A percentile compares a stretch with the other conserved stretches of the same genome.
Evolutionary conservation across 2,329 filamentous ascomycete species (phyloP).

Genomic region (Zymoseptoria pseudotritici): DNA sequence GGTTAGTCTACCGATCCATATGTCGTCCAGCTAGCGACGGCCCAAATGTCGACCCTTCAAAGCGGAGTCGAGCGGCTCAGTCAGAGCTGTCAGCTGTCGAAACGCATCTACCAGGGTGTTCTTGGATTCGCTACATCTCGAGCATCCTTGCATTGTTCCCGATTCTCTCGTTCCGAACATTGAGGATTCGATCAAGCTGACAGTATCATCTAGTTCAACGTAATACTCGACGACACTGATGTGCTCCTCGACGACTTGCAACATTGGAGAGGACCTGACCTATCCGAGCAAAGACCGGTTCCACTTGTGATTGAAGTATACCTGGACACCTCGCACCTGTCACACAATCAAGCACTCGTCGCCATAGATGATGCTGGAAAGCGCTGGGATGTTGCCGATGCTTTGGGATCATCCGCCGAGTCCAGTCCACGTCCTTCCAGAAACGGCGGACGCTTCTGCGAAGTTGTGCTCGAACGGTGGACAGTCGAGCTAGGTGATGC

Average conservation of each 20-base stretch:
- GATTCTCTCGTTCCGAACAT: background rate
- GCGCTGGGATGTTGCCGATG: conserved; percentile 84
- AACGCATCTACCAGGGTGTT: background rate
- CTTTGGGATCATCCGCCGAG: conserved; percentile 58
- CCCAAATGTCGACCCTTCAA: background rate
- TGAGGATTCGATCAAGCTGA: conserved; percentile 1
- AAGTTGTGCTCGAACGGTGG: conserved; percentile 89
- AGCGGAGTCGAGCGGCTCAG: background rate
- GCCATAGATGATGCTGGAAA: conserved; percentile 83
- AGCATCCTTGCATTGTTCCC: background rate
- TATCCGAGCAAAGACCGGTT: conserved; percentile 67
- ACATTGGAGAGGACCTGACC: conserved; percentile 74
- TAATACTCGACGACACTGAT: conserved; percentile 88
- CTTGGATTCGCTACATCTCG: background rate
- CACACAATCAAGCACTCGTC: conserved; percentile 78
- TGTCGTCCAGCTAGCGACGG: background rate
- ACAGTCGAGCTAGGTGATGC: conserved; percentile 68
- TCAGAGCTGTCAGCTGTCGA: background rate
- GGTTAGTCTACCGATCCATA: conserved; percentile 49
- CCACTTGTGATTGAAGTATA: conserved; percentile 87
- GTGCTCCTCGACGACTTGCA: conserved; percentile 73
- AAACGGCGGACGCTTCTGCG: conserved; percentile 43
- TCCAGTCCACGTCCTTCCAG: conserved; percentile 39
- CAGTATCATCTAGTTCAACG: conserved; percentile 66
- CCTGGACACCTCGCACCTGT: conserved; percentile 56